These are phyloP conservation scores for Ganoderma leucocontextum DNA, from an alignment of 1,284 basidiomycete genomes.

Conservation along the genomic window DNA sequence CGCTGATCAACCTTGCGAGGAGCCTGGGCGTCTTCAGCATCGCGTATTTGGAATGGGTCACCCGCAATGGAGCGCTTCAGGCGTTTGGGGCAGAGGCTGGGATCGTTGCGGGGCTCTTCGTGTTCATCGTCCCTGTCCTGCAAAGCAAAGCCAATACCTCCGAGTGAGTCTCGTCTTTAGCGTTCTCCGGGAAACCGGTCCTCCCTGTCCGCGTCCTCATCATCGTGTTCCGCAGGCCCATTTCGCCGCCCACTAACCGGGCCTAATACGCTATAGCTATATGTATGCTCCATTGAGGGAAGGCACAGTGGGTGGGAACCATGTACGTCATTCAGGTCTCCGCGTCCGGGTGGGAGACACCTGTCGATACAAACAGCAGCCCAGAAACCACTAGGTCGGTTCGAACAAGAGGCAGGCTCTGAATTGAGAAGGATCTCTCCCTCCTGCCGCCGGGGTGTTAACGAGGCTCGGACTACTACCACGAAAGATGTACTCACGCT, in stretches of 20 bases:
- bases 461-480: too few species aligned
- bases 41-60: constrained; percentile 60
- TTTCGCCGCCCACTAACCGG: neutral
- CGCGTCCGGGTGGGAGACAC: neutral
- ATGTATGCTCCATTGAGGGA: neutral
- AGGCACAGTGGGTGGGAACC: too few species aligned
- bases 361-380: too few species aligned
- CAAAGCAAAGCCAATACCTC: constrained; percentile 52
- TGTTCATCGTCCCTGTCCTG: constrained; percentile 56
- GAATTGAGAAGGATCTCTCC: too few species aligned
- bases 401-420: too few species aligned
- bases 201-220: neutral
- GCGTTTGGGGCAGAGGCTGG: constrained; percentile 62
- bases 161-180: constrained; percentile 44
- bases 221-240: neutral
- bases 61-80: constrained; percentile 53
- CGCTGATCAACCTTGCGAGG: constrained; percentile 59
- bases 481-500: too few species aligned
- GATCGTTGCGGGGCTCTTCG: constrained; percentile 57
- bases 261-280: neutral
- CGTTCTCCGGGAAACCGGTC: neutral
- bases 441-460: too few species aligned
- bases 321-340: neutral
- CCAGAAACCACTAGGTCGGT: too few species aligned
- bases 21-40: constrained; percentile 61